Evolutionary conservation across 1,139 yeast genomes (phyloP).

Genomic region (Sugiyamaella grinbergsii): DNA sequence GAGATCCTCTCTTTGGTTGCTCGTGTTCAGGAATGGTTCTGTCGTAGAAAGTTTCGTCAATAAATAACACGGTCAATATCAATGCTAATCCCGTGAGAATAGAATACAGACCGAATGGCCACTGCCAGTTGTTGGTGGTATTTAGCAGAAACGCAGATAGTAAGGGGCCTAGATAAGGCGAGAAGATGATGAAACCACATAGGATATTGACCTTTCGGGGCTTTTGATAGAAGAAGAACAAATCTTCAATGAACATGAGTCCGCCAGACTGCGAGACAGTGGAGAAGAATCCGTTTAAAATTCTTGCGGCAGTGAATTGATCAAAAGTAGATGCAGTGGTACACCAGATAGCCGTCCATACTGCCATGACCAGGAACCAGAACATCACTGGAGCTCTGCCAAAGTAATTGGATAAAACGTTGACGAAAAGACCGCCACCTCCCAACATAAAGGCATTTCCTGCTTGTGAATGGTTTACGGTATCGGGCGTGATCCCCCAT

Average conservation of each 20-base stretch:
- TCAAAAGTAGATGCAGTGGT: slow-evolving; percentile 17
- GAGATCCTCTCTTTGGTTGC: slow-evolving; percentile 17
- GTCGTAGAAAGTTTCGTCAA: slow-evolving; percentile 23
- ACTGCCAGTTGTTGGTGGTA: slow-evolving; percentile 21
- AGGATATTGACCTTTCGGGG: slow-evolving; percentile 21
- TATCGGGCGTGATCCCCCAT: slow-evolving; percentile 18
- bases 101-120: slow-evolving; percentile 22
- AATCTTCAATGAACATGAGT: slow-evolving; percentile 23
- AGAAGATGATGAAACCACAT: slow-evolving; percentile 20
- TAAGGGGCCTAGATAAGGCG: slow-evolving; percentile 22
- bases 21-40: slow-evolving; percentile 1
- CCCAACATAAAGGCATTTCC: slow-evolving; percentile 25
- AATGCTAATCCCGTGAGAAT: slow-evolving; percentile 22
- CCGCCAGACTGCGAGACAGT: slow-evolving; percentile 22
- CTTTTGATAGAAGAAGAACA: slow-evolving; percentile 18
- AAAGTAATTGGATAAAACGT: slow-evolving; percentile 15
- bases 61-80: slow-evolving; percentile 16
- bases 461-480: slow-evolving; percentile 24
- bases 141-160: slow-evolving; percentile 19
- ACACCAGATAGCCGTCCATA: slow-evolving; percentile 25
- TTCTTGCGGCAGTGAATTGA: slow-evolving; percentile 24
- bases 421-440: slow-evolving; percentile 20
- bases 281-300: slow-evolving; percentile 23
- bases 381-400: slow-evolving; percentile 22
- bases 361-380: slow-evolving; percentile 21